Conservation (phyloP, 2,329 filamentous ascomycete genomes). For the Fusarium decemcellulare region DNA sequence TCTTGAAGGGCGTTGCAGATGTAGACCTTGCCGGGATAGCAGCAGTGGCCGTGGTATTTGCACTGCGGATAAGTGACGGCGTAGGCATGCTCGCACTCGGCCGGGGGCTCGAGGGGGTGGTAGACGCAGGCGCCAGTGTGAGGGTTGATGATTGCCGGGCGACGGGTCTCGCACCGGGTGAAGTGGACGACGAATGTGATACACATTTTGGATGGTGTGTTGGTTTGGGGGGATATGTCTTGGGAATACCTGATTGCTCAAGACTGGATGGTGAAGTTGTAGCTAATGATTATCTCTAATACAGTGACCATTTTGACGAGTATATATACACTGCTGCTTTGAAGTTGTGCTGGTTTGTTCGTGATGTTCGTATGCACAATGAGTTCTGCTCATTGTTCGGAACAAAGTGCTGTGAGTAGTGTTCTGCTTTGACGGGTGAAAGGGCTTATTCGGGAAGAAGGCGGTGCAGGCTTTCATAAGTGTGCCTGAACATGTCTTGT, state of each 20-base stretch:
- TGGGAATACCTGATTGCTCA: neutral
- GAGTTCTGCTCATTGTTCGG: neutral
- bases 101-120: constrained; percentile 30
- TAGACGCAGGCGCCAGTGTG: constrained; percentile 2
- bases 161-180: constrained; percentile 33
- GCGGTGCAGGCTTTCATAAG: neutral
- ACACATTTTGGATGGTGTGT: constrained; percentile 21
- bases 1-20: neutral
- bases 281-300: neutral
- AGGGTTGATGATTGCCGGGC: constrained; percentile 21
- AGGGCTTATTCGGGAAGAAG: constrained; percentile 7
- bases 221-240: neutral
- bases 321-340: constrained; percentile 10
- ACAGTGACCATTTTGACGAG: neutral
- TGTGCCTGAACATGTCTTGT: neutral
- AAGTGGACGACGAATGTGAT: constrained; percentile 21
- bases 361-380: neutral
- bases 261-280: neutral
- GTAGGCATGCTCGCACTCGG: constrained; percentile 8
- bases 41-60: constrained; percentile 23
- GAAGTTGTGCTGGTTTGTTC: neutral
- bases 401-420: neutral
- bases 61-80: neutral
- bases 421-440: constrained; percentile 1
- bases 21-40: neutral